Evolutionary conservation across 2,329 filamentous ascomycete species (phyloP).

Genomic region (Nigrospora osmanthi): DNA sequence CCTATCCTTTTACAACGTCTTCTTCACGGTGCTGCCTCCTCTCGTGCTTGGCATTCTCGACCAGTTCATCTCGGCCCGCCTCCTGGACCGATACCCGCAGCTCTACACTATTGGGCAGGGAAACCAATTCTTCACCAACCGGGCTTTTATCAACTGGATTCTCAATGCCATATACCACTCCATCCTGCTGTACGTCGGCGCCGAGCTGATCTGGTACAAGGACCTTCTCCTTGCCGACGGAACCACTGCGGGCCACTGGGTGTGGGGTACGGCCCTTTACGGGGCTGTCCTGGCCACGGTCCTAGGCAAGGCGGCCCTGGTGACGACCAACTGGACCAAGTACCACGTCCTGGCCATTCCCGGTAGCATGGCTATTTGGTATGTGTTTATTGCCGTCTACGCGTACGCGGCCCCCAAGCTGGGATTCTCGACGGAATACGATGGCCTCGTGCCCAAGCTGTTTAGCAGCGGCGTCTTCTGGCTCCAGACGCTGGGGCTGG

Average conservation of each 20-base stretch:
- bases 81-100: slow-evolving; percentile 93
- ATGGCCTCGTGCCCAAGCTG: slow-evolving; percentile 72
- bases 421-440: slow-evolving; percentile 74
- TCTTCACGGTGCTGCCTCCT: slow-evolving; percentile 91
- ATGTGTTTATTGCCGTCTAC: slow-evolving; percentile 82
- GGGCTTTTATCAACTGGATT: slow-evolving; percentile 90
- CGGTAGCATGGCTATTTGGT: slow-evolving; percentile 86
- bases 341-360: slow-evolving; percentile 95
- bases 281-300: slow-evolving; percentile 90
- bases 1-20: slow-evolving; percentile 97
- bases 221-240: slow-evolving; percentile 77
- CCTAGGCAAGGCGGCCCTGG: slow-evolving; percentile 85
- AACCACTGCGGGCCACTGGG: slow-evolving; percentile 84
- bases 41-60: slow-evolving; percentile 95
- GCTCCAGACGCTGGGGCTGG: slow-evolving; percentile 76
- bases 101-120: slow-evolving; percentile 89
- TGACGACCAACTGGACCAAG: slow-evolving; percentile 98
- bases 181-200: slow-evolving; percentile 81
- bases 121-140: slow-evolving; percentile 87
- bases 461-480: slow-evolving; percentile 84
- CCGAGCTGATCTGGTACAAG: slow-evolving; percentile 70
- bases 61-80: slow-evolving; percentile 89
- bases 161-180: slow-evolving; percentile 94
- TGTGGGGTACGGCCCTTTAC: slow-evolving; percentile 94
- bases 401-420: slow-evolving; percentile 78